A percentile compares a stretch with the other conserved stretches of the same genome.
Evolutionary conservation across 306 rosid species (phyloP).

Genomic region (Lathyrus oleraceus): DNA sequence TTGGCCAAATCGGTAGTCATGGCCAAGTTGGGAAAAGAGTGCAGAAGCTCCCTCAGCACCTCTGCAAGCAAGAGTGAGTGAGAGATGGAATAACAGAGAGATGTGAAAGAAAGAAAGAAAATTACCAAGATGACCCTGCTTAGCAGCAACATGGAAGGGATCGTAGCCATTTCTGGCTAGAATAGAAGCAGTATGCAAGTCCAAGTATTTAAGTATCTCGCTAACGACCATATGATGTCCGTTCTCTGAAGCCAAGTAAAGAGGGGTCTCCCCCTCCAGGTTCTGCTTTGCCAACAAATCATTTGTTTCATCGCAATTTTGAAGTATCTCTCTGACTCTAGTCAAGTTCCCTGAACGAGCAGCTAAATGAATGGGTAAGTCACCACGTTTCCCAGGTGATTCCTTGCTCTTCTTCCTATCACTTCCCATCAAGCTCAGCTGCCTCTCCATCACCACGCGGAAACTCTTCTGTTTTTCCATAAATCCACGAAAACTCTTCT

Average conservation of each 20-base stretch:
- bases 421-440: conserved; percentile 42
- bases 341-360: conserved; percentile 73
- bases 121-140: conserved; percentile 95
- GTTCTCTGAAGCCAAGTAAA: conserved; percentile 81
- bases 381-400: conserved; percentile 60
- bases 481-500: conserved; percentile 79
- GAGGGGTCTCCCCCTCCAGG: conserved; percentile 90
- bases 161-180: conserved; percentile 81
- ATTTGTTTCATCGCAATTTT: conserved; percentile 47
- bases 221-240: conserved; percentile 67
- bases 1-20: conserved; percentile 92
- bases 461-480: conserved; percentile 71
- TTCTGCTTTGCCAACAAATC: conserved; percentile 68
- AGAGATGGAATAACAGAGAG: too few relatives aligned
- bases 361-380: conserved; percentile 64
- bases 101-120: conserved; percentile 27
- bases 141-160: conserved; percentile 83
- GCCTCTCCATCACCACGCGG: conserved; percentile 55
- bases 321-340: conserved; percentile 65
- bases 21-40: conserved; percentile 80
- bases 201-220: conserved; percentile 75
- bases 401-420: conserved; percentile 57
- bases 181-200: conserved; percentile 80
- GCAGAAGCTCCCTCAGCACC: conserved; percentile 83
- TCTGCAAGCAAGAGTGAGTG: conserved; percentile 43